Conservation (phyloP, 345 rosid genomes). For the Lepidium sativum region DNA sequence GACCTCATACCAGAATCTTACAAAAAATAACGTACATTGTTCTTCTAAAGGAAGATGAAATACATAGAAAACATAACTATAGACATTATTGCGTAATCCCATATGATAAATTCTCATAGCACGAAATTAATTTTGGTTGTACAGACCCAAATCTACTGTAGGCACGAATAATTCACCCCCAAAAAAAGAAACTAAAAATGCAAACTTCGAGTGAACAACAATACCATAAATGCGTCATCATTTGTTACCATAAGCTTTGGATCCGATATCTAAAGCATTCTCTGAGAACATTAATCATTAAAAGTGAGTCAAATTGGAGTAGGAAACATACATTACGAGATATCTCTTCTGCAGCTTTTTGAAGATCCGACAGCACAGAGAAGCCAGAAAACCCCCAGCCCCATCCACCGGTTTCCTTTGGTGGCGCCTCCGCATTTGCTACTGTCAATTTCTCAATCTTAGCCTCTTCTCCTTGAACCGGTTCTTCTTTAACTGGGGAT, state of each 20-base stretch:
- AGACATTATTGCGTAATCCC: neutral
- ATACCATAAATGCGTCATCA: neutral
- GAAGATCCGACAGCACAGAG: constrained; percentile 84
- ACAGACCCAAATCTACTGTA: neutral
- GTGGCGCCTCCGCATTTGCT: neutral
- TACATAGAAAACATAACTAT: no score
- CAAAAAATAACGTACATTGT: no score
- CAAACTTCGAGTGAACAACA: neutral
- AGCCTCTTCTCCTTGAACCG: constrained; percentile 19
- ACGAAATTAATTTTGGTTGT: neutral
- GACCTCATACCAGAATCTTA: no score
- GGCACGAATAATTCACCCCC: neutral
- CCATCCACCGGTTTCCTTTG: constrained; percentile 45
- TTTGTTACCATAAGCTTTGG: neutral
- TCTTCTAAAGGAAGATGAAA: no score
- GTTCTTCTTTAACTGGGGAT: constrained; percentile 13
- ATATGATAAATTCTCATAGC: neutral
- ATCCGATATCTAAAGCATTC: neutral
- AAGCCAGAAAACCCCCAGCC: constrained; percentile 88
- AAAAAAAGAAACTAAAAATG: neutral
- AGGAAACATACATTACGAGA: constrained; percentile 65
- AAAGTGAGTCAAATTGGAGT: neutral
- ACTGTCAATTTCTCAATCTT: constrained; percentile 4
- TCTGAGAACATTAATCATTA: neutral
- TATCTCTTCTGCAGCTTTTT: constrained; percentile 90